Base-by-base conservation (phyloP, 106 monocot genomes). In the Hemerocallis citrina region DNA sequence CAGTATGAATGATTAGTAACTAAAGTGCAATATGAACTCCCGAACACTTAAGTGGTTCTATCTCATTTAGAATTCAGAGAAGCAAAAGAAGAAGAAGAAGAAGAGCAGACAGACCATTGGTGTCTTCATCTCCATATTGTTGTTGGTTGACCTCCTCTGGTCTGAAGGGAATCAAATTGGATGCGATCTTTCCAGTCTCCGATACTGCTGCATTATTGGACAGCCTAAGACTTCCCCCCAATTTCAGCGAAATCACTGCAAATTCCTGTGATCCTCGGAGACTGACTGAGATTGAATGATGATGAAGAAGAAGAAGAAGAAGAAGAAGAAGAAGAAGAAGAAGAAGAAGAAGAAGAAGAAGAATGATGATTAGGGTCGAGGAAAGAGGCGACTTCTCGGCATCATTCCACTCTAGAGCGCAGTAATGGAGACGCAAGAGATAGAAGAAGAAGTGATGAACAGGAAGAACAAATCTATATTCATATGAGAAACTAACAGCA, bases 301-400 rank as follows among this genome's bases (percentile, higher is more conserved):
- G 55, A 31, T 13, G 41, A 15, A 1, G 61, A 28, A 29, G 35
- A 57, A 16, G 29, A 24, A 39, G 52, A 37, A 39, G 59, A 15
- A 36, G 58, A 31, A 39, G 39, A 25, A 9, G 39, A 34, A 32
- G n/a, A n/a, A n/a, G n/a, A n/a, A n/a, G n/a, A n/a, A n/a, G n/a
- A n/a, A n/a, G n/a, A n/a, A n/a, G n/a, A n/a, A n/a, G 62, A 30
- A 14, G 41, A 29, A 9, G 30, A 30, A 31, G 40, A 29, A 8
- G 59, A 27, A n/a, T 83, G n/a, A n/a, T n/a, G 81, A 31, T 80
- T 75, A 34, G 92, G 88, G 60, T 81, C 84, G 50, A 96, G 86
- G 72, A 96, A 98, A 64, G 74, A 77, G n/a, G 96, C 91, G 56
- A 91, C n/a, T n/a, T n/a, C n/a, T n/a, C n/a, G n/a, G n/a, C n/a